Percentiles rank a stretch among this genome's conserved stretches.
phyloP scores from a whole-genome alignment of 176 grass and related monocot genomes.

The Triticum monococcum region DNA sequence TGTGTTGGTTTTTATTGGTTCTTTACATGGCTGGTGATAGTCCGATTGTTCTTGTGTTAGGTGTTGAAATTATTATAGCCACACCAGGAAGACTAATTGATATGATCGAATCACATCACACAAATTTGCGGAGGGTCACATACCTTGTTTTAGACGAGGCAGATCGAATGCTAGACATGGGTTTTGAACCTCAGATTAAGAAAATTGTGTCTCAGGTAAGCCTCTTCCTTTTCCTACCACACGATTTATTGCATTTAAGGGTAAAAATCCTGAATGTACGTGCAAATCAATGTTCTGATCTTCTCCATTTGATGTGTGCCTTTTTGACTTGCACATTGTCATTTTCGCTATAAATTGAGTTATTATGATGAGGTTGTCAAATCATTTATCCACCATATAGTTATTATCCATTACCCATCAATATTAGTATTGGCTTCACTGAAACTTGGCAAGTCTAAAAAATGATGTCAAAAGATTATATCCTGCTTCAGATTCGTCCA shows the following conservation, averaged over 20 bases:
- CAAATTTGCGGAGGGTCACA: slow-evolving; percentile 91
- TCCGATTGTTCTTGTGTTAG: slow-evolving; percentile 26
- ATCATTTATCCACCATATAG: neutral
- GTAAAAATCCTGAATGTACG: neutral
- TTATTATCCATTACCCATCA: neutral
- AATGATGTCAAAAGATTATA: slow-evolving; percentile 9
- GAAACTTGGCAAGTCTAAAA: neutral
- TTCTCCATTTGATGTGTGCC: neutral
- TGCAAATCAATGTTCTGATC: neutral
- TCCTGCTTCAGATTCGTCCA: slow-evolving; percentile 81
- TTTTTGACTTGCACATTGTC: slow-evolving; percentile 11
- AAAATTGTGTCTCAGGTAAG: slow-evolving; percentile 96
- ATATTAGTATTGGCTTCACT: neutral
- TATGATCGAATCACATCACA: slow-evolving; percentile 98
- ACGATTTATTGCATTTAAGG: neutral
- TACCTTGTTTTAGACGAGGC: slow-evolving; percentile 99
- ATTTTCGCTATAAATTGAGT: slow-evolving; percentile 19
- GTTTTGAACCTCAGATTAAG: slow-evolving; percentile 97
- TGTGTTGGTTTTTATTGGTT: neutral
- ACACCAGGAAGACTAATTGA: slow-evolving; percentile 97
- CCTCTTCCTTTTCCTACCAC: neutral
- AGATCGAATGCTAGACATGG: slow-evolving; percentile 98
- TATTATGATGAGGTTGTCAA: neutral
- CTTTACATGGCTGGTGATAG: neutral
- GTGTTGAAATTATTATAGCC: slow-evolving; percentile 98